These are phyloP conservation scores for Pseudogymnoascus sp. DNA, from an alignment of 2,329 filamentous ascomycete species.

Conservation along the genomic window DNA sequence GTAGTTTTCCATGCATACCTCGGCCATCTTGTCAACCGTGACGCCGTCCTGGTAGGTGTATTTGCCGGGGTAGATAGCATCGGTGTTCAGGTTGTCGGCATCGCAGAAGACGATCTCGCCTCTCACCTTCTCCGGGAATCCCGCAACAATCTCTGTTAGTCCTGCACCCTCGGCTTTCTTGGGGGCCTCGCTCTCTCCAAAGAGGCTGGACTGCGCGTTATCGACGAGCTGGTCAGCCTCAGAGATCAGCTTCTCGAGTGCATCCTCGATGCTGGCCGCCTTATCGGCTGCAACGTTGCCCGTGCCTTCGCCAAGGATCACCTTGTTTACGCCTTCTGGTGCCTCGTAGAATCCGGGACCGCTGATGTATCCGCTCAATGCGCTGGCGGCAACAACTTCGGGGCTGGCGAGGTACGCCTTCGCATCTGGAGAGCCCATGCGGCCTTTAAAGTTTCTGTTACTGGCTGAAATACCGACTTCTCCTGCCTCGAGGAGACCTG, in stretches of 20 bases:
- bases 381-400: constrained; percentile 87
- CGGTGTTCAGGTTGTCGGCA: constrained; percentile 82
- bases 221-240: constrained; percentile 54
- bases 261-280: constrained; percentile 60
- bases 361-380: constrained; percentile 62
- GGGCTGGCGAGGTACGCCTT: constrained; percentile 83
- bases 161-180: constrained; percentile 31
- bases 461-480: constrained; percentile 78
- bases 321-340: constrained; percentile 60
- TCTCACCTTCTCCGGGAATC: constrained; percentile 74
- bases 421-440: constrained; percentile 75
- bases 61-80: constrained; percentile 83
- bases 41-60: constrained; percentile 90
- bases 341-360: constrained; percentile 73
- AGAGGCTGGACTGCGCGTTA: constrained; percentile 27
- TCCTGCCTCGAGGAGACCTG: constrained; percentile 71
- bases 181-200: constrained; percentile 22
- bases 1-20: constrained; percentile 93
- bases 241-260: constrained; percentile 62
- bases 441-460: constrained; percentile 87
- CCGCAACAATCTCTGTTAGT: constrained; percentile 67
- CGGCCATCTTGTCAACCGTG: constrained; percentile 69
- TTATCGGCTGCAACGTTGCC: constrained; percentile 57
- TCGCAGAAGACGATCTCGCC: constrained; percentile 89
- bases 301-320: constrained; percentile 64